Conservation (phyloP, 2,329 filamentous ascomycete genomes). For the Cryphonectria japonica region DNA sequence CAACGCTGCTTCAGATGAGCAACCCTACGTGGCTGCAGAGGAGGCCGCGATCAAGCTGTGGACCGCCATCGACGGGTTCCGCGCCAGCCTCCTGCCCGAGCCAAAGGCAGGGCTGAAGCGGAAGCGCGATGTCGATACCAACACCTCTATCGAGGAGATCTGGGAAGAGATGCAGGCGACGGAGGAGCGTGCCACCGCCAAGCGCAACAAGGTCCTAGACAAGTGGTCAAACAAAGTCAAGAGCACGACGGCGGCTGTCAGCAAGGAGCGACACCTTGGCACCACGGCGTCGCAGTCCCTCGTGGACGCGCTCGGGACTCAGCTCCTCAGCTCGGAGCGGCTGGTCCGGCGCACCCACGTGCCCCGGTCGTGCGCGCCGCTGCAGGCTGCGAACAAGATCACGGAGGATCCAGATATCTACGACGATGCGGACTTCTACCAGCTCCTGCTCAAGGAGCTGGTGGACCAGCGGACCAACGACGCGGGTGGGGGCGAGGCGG, state of each 20-base stretch:
- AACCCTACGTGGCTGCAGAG: constrained; percentile 77
- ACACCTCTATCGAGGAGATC: constrained; percentile 66
- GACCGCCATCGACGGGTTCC: constrained; percentile 75
- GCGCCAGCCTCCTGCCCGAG: constrained; percentile 60
- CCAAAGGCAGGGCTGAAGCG: constrained; percentile 62
- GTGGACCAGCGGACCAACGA: constrained; percentile 85
- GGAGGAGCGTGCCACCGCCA: constrained; percentile 61
- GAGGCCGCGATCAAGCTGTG: constrained; percentile 83
- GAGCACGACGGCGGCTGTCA: constrained; percentile 57
- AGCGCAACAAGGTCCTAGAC: constrained; percentile 75
- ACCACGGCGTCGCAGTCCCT: constrained; percentile 60
- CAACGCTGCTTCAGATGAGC: constrained; percentile 42
- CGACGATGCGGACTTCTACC: constrained; percentile 95
- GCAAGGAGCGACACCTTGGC: constrained; percentile 59
- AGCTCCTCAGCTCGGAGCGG: constrained; percentile 68
- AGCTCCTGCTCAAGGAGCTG: constrained; percentile 87
- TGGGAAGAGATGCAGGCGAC: constrained; percentile 72
- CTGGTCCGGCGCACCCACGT: constrained; percentile 70
- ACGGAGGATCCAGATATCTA: constrained; percentile 70
- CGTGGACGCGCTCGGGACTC: constrained; percentile 68
- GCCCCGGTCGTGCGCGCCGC: constrained; percentile 76
- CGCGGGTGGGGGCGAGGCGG: constrained; percentile 48
- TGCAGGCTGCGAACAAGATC: constrained; percentile 63
- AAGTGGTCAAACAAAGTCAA: constrained; percentile 89
- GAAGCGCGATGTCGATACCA: constrained; percentile 56